These are phyloP conservation scores for Colletotrichum cuscutae DNA, from an alignment of 2,329 filamentous ascomycete genomes.

Conservation along the genomic window DNA sequence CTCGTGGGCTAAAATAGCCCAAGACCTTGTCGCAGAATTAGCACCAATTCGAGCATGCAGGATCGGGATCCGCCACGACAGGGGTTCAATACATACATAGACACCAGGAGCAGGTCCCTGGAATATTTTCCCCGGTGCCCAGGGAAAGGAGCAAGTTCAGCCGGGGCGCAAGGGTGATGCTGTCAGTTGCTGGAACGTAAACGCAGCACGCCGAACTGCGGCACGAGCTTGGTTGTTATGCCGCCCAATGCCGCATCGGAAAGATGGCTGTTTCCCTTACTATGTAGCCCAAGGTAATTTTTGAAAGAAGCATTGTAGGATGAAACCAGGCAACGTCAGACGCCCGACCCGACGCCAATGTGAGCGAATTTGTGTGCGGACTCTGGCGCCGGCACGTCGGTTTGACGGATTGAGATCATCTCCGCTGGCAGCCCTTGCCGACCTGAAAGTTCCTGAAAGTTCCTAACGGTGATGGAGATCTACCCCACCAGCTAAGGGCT, in stretches of 20 bases:
- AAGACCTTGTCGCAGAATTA: constrained; percentile 29
- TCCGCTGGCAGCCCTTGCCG: constrained; percentile 17
- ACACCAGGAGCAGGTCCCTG: not conserved
- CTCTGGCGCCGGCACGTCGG: constrained; percentile 18
- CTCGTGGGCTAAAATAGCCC: constrained; percentile 27
- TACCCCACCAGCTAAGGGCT: constrained; percentile 26
- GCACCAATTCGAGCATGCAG: constrained; percentile 17
- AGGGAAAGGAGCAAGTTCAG: constrained; percentile 12
- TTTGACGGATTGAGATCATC: constrained; percentile 32
- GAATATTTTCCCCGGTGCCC: constrained; percentile 6
- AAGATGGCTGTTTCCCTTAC: not conserved
- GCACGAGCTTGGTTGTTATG: not conserved
- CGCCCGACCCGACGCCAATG: not conserved
- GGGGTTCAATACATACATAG: not conserved
- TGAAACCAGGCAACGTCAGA: not conserved
- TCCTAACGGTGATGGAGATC: constrained; percentile 18
- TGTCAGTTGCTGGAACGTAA: not conserved
- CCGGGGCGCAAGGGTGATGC: constrained; percentile 12
- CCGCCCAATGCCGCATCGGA: not conserved
- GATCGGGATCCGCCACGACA: constrained; percentile 25
- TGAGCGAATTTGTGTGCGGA: not conserved
- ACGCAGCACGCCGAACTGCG: not conserved
- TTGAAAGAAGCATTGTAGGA: not conserved
- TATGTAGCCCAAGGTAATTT: not conserved
- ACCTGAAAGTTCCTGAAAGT: constrained; percentile 27